Evolutionary conservation across 2,329 filamentous ascomycete species (phyloP).

Genomic region (Nemania diffusa): DNA sequence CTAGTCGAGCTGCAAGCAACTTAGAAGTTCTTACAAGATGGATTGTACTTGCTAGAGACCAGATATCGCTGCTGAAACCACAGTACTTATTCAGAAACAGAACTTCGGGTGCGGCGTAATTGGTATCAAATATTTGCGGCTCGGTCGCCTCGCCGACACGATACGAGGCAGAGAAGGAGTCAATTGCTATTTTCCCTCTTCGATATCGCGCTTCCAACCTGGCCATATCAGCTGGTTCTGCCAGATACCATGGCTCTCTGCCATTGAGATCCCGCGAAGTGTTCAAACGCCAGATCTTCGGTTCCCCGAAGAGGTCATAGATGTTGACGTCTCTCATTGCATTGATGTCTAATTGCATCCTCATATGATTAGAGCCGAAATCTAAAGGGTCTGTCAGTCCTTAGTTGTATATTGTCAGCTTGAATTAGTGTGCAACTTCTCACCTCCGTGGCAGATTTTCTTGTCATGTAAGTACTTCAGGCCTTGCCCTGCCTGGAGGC

Average conservation of each 20-base stretch:
- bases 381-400: slow-evolving; percentile 11
- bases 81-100: slow-evolving; percentile 15
- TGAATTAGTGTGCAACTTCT: background rate
- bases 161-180: slow-evolving; percentile 14
- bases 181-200: slow-evolving; percentile 26
- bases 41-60: slow-evolving; percentile 26
- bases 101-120: slow-evolving; percentile 25
- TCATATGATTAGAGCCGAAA: slow-evolving; percentile 30
- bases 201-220: slow-evolving; percentile 16
- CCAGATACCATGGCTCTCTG: slow-evolving; percentile 11
- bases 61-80: slow-evolving; percentile 26
- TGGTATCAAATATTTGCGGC: slow-evolving; percentile 1
- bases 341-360: slow-evolving; percentile 21
- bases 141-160: background rate
- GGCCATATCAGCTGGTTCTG: slow-evolving; percentile 13
- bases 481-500: slow-evolving; percentile 16
- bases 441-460: slow-evolving; percentile 30
- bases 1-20: slow-evolving; percentile 5
- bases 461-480: slow-evolving; percentile 25
- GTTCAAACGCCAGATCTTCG: slow-evolving; percentile 16
- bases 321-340: slow-evolving; percentile 9
- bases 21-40: slow-evolving; percentile 20
- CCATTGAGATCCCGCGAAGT: background rate
- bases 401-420: background rate
- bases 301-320: slow-evolving; percentile 13